Base-by-base conservation (phyloP, 768 basidiomycete genomes). In the Dioszegia hungarica region DNA sequence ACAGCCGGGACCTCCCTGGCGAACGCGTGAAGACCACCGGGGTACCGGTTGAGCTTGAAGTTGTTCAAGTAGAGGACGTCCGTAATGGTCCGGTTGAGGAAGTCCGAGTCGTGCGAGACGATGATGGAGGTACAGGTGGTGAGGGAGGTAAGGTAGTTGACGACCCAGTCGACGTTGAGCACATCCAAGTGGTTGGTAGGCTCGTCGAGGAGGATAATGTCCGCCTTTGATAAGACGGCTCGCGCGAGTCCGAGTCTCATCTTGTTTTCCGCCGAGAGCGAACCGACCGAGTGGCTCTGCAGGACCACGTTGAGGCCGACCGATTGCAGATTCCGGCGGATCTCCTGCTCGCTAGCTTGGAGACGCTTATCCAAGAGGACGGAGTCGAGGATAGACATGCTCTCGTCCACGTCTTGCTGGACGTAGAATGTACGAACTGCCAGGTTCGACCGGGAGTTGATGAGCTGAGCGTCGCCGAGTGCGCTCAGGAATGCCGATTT, bases 361-460 rank as follows among this genome's bases (percentile, higher is more conserved):
- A 95, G 82, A 72, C 93, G 92, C 75, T 84, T 85, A 79, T 95
- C 93, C 57, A 79, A 73, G 61, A 90, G 73, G 64, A 95, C 92
- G 80, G 92, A 95, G 77, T 89, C 79, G 56, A 92, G 82, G 58
- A 95, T 88, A 39, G 90, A 86, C 52, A 87, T 95, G 14, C 89
- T 88, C 60, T 84, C 93, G 71, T 97, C 93, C 64, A 97, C 95
- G 77, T 97, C 93, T 82, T 97, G 93, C 82, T 94, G 93, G 75
- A 97, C 93, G 79, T 95, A 97, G 86, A 94, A 97, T 60, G 93
- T 97, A 77, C 93, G 90, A 75, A 97, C 93, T 75, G 92, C 87
- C 51, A 93, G 89, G 54, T 90, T 90, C n/a, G 92, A 93, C 12
- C 93, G 93, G 87, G 95, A 97, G 68, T 93, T 93, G 73, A 95